Percentiles rank a stretch among this genome's conserved stretches.
Evolutionary conservation across 805 yeast genomes (phyloP).

Genomic region (Teunomyces funiuensis): DNA sequence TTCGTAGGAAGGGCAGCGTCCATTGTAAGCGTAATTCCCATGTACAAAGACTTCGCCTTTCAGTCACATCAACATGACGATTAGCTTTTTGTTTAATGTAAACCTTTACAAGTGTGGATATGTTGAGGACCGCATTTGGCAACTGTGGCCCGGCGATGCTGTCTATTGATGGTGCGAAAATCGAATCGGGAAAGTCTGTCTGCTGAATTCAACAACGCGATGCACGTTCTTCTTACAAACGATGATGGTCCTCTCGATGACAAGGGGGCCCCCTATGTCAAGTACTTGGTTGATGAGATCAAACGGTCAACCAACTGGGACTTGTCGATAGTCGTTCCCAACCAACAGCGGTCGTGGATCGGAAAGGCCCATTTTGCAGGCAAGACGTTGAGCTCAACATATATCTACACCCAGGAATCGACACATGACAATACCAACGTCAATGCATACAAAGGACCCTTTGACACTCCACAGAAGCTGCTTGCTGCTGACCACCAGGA

Average conservation of each 20-base stretch:
- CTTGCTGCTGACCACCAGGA: slow-evolving; percentile 49
- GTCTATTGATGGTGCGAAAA: too few relatives aligned
- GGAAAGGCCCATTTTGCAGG: slow-evolving; percentile 96
- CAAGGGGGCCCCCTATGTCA: slow-evolving; percentile 78
- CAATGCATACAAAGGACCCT: slow-evolving; percentile 68
- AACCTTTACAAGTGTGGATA: too few relatives aligned
- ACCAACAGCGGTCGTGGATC: slow-evolving; percentile 90
- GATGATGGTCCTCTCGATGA: slow-evolving; percentile 95
- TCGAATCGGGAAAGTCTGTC: neutral
- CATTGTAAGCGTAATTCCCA: too few relatives aligned
- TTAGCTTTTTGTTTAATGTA: too few relatives aligned
- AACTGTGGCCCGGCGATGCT: too few relatives aligned
- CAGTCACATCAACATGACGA: too few relatives aligned
- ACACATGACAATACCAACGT: slow-evolving; percentile 45
- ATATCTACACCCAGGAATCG: slow-evolving; percentile 53
- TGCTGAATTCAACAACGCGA: slow-evolving; percentile 14
- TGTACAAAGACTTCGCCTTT: too few relatives aligned
- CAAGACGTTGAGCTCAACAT: slow-evolving; percentile 56
- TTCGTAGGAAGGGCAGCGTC: too few relatives aligned
- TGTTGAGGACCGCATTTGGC: too few relatives aligned
- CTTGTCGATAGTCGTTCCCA: slow-evolving; percentile 79
- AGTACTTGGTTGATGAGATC: slow-evolving; percentile 74
- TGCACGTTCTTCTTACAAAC: slow-evolving; percentile 70
- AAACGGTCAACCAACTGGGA: slow-evolving; percentile 74
- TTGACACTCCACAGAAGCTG: slow-evolving; percentile 47